Evolutionary conservation across 208 protist species (phyloP), one percentile per base, ranked within the genome.

Genomic region (Crithidia mellificae): DNA sequence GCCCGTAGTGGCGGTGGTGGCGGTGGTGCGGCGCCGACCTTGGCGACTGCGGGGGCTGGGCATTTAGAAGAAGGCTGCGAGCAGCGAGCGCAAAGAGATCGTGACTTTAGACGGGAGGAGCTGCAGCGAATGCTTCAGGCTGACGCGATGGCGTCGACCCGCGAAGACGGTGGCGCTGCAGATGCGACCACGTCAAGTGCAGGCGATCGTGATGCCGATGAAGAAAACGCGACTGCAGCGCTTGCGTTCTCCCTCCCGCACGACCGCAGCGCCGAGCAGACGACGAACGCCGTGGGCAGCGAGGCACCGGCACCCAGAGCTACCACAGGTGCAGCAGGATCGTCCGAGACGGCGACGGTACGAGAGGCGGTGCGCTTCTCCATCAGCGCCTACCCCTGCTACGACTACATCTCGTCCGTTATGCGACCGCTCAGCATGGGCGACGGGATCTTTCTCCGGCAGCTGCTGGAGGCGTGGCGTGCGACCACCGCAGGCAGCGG

Each of bases 401-500:
- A 57, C 49, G 70, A 76, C 58, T 44, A 38, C 20, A 53, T 76
- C 29, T 76, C 63, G 6, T 53, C 34, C 49, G 70, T 65, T 24
- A 38, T 70, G 46, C 70, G 70, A 5, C 70, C 70, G 50, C 63
- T 76, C 12, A 70, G 70, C 70, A 34, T 76, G 25, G 70, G 70
- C 27, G 70, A 76, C 39, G 70, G 70, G 4, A 46, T 62, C 44
- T 76, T 76, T 30, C 49, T 76, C 34, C 63, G 70, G 8, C 70
- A 76, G 63, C 70, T 76, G 39, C 56, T 76, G 9, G 70, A 76
- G 63, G 70, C 63, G 30, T 76, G 70, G 70, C 70, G 70, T 20
- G n/a, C 47, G 22, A 65, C 70, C 7, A 47, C 41, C 25, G 43
- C 29, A 7, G 36, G 62, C 20, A 29, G n/a, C 43, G 39, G 44